Evolutionary conservation across 352 stramenopile species (phyloP).

Genomic region (Lagenidium giganteum): DNA sequence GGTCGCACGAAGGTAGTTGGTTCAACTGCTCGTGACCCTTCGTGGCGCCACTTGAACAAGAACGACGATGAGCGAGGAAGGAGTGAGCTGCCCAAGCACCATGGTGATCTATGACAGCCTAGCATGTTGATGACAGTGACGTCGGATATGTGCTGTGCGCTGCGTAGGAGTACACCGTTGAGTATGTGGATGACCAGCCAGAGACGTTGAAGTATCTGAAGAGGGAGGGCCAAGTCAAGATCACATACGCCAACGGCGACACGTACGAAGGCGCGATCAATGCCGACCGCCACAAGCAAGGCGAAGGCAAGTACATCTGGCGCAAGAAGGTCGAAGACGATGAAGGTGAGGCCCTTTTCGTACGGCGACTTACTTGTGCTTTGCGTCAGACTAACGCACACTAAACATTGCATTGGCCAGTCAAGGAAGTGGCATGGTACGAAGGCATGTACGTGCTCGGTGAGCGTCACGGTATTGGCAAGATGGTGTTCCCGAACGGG

Average conservation of each 20-base stretch:
- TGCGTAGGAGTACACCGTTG: conserved; percentile 63
- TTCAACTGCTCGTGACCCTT: too few relatives aligned
- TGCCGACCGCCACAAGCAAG: conserved; percentile 75
- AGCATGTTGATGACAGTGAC: neutral
- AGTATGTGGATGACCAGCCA: conserved; percentile 84
- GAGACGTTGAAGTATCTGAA: conserved; percentile 85
- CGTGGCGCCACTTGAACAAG: too few relatives aligned
- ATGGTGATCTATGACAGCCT: neutral
- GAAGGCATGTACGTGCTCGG: conserved; percentile 86
- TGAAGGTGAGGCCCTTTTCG: conserved; percentile 20
- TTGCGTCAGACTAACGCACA: too few relatives aligned
- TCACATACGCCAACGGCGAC: conserved; percentile 87
- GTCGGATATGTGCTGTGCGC: neutral
- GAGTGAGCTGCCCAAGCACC: conserved; percentile 17
- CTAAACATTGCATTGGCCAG: too few relatives aligned
- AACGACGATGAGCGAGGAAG: conserved; percentile 44
- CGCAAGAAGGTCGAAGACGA: conserved; percentile 61
- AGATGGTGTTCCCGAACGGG: conserved; percentile 89
- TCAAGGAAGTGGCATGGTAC: conserved; percentile 71
- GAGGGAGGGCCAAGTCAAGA: conserved; percentile 77
- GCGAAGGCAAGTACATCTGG: conserved; percentile 87
- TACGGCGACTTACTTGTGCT: too few relatives aligned
- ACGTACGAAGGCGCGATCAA: conserved; percentile 89
- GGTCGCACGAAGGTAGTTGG: too few relatives aligned
- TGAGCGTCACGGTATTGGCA: conserved; percentile 81